phyloP scores from a whole-genome alignment of 208 protist species.

The Trypanosoma grayi region DNA sequence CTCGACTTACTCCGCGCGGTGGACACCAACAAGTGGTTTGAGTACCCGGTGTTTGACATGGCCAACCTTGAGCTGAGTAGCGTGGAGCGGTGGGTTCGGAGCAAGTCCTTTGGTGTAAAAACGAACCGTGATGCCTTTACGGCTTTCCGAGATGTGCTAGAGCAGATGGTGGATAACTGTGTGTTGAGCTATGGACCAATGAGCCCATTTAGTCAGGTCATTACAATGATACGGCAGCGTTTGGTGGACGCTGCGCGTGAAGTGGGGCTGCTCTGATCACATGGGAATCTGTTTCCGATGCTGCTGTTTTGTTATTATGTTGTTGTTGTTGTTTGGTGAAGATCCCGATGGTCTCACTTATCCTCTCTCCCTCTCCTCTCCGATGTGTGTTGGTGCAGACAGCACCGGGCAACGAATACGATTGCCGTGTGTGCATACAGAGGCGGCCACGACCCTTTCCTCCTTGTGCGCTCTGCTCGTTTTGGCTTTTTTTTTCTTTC shows the following conservation, averaged over 20 bases:
- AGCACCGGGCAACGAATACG: too few species aligned
- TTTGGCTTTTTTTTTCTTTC: constrained; percentile 11
- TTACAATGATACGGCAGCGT: constrained; percentile 60
- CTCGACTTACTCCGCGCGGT: constrained; percentile 41
- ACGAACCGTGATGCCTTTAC: constrained; percentile 61
- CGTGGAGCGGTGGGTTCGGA: constrained; percentile 52
- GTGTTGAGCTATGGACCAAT: constrained; percentile 72
- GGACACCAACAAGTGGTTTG: constrained; percentile 73
- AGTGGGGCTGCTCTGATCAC: constrained; percentile 44
- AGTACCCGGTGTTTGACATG: constrained; percentile 72
- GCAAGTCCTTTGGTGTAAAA: constrained; percentile 48
- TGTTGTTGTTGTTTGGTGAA: background rate
- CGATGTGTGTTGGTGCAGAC: too few species aligned
- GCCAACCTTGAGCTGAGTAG: constrained; percentile 76
- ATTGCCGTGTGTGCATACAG: too few species aligned
- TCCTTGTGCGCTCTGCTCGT: too few species aligned
- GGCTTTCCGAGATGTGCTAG: constrained; percentile 58
- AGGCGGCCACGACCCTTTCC: too few species aligned
- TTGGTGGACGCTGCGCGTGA: constrained; percentile 60
- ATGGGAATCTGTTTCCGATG: background rate
- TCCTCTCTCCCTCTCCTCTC: too few species aligned
- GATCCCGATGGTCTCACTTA: too few species aligned
- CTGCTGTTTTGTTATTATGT: background rate
- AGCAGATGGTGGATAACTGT: constrained; percentile 83
- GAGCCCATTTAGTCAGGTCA: constrained; percentile 57